Evolutionary conservation across 208 protist genomes (phyloP).

Genomic region (Phytomonas serpens): DNA sequence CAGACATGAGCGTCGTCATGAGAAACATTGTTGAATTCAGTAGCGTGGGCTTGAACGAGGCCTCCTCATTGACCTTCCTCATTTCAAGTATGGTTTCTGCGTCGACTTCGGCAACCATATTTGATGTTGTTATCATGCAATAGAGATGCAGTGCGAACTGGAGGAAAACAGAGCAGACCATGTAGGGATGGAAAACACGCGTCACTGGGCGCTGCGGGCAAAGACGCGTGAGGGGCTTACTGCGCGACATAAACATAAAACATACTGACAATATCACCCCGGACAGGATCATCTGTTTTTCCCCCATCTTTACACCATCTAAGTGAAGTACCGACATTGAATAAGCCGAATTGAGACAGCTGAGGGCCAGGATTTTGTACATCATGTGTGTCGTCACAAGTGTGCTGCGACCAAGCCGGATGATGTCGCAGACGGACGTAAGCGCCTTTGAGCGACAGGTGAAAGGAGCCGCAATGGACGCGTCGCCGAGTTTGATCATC

Average conservation of each 20-base stretch:
- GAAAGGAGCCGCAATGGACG: conserved; percentile 91
- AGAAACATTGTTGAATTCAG: conserved; percentile 97
- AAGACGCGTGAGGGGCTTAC: conserved; percentile 89
- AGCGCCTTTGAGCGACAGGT: conserved; percentile 89
- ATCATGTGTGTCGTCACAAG: conserved; percentile 98
- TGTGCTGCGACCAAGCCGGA: conserved; percentile 96
- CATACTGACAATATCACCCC: conserved; percentile 93
- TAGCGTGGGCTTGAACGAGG: conserved; percentile 93
- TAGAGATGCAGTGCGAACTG: conserved; percentile 95
- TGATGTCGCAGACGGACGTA: conserved; percentile 89
- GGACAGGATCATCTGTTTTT: conserved; percentile 95
- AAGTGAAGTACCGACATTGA: conserved; percentile 95
- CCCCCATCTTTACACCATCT: conserved; percentile 96
- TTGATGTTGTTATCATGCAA: conserved; percentile 82
- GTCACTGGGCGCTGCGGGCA: conserved; percentile 88
- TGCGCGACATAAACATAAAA: conserved; percentile 97
- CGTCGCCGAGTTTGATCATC: conserved; percentile 92
- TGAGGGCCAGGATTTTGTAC: conserved; percentile 99
- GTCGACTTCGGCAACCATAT: conserved; percentile 71
- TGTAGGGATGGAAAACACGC: conserved; percentile 94
- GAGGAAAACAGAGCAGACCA: conserved; percentile 91
- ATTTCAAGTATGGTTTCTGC: conserved; percentile 42
- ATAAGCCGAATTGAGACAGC: conserved; percentile 97
- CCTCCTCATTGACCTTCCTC: conserved; percentile 53
- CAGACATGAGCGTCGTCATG: conserved; percentile 90